A percentile compares a stretch with the other conserved stretches of the same genome.
Conservation (phyloP, 2,329 filamentous ascomycete genomes). For the Cladobotryum protrusum region DNA sequence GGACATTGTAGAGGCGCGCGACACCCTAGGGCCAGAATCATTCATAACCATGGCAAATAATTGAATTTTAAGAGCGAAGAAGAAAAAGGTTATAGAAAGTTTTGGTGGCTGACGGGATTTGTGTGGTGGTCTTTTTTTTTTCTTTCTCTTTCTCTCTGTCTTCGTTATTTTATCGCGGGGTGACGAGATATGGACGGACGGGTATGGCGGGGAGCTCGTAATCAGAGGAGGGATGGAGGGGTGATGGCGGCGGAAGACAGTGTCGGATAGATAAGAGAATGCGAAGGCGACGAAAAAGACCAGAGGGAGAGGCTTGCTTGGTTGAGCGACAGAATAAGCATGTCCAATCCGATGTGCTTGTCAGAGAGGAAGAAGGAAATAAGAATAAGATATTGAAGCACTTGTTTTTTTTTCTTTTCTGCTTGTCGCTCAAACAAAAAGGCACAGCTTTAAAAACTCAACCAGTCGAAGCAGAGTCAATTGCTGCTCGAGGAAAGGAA, state of each 20-base stretch:
- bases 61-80: too few relatives aligned
- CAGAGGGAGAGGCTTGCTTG: conserved; percentile 1
- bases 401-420: not conserved
- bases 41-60: conserved; percentile 33
- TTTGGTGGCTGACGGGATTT: not conserved
- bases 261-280: not conserved
- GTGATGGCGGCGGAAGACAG: not conserved
- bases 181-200: conserved; percentile 10
- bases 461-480: conserved; percentile 10
- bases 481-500: conserved; percentile 14
- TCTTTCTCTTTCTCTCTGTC: not conserved
- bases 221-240: conserved; percentile 2
- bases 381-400: too few relatives aligned
- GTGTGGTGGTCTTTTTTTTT: not conserved
- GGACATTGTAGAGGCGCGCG: conserved; percentile 32
- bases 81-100: not conserved
- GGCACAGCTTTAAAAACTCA: conserved; percentile 11
- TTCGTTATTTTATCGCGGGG: conserved; percentile 18
- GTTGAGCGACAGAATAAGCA: conserved; percentile 6
- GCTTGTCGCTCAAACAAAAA: conserved; percentile 22
- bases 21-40: conserved; percentile 32
- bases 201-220: conserved; percentile 11
- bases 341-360: conserved; percentile 6
- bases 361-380: not conserved
- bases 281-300: not conserved